A percentile compares a stretch with the other conserved stretches of the same genome.
Evolutionary conservation across 176 grass and related monocot genomes (phyloP).

Genomic region (Raddia distichophylla): DNA sequence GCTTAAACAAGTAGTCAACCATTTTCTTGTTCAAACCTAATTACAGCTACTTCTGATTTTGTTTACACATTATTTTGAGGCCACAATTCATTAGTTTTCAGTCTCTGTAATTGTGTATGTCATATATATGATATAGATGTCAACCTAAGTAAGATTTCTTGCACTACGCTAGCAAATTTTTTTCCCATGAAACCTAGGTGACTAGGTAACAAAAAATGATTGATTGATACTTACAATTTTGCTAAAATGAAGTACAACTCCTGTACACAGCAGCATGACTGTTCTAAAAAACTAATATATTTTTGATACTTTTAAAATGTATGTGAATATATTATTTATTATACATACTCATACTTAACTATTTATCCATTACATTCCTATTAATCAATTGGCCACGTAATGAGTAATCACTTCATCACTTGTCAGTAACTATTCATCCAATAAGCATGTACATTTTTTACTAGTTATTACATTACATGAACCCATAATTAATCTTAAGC

Average conservation of each 20-base stretch:
- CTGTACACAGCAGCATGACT: not conserved
- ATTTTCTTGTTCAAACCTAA: not conserved
- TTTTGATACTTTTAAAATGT: not conserved
- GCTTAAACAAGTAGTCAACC: not conserved
- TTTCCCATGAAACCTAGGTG: not conserved
- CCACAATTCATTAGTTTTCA: not conserved
- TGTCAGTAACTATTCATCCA: not conserved
- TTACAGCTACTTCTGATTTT: not conserved
- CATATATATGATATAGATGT: not conserved
- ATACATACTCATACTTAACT: not conserved
- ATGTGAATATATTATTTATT: not conserved
- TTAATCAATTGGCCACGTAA: not conserved
- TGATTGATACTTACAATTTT: not conserved
- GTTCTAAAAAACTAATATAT: not conserved
- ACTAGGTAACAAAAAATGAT: not conserved
- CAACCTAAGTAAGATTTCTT: not conserved
- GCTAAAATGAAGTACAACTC: not conserved
- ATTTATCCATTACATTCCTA: not conserved
- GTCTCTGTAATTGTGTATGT: not conserved
- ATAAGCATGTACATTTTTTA: not conserved
- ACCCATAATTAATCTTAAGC: not conserved
- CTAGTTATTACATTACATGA: not conserved
- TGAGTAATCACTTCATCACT: not conserved
- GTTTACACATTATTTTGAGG: not conserved
- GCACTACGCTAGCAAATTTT: constrained; percentile 5